Base-by-base conservation (phyloP, 352 stramenopile species). In the Globisporangium iwayamae region DNA sequence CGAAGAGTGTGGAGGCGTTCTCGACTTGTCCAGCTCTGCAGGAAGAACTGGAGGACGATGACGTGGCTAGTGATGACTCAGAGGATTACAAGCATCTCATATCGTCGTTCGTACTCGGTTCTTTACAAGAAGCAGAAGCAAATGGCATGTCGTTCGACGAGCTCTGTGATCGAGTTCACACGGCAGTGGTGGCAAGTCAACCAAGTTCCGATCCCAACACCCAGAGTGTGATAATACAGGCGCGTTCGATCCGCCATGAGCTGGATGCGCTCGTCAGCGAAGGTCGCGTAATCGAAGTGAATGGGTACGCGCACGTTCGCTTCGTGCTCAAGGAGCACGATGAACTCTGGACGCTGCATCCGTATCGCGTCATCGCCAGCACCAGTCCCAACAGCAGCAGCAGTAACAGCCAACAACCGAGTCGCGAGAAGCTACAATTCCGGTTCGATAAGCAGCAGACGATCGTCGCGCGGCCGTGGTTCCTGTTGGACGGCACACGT, bases 381-480 rank as follows among this genome's bases (percentile, higher is more conserved):
- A 46, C 34, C 32, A 46, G 8, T 52, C 20, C 46, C 30, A 14
- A 5, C 18, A 56, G 4, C 30, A 56, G 4, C 18, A 16, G 8
- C 28, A 56, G 16, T n/a, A 58, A 28, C 46, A 30, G 8, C 13
- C 72, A 83, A 25, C 71, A 75, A 0, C 32, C 34, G 4, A 74
- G 66, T 8, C 78, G 74, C 14, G 71, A 81, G n/a, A 89, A 92
- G 34, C 65, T 90, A 52, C 78, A 83, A 36, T 89, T 94, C 43
- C 38, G 77, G 8, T 93, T 95, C 45, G 83, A 92, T 48, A 85
- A 90, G 56, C 67, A 76, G 48, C 71, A 60, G 48, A 66, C 73
- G 5, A 60, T 92, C 52, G 72, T 91, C 13, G 75, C 83, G 56
- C 75, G 77, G 0, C 85, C 87, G 16, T 95, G 87, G 87, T 66